A percentile compares a stretch with the other conserved stretches of the same genome.
Conservation (phyloP, 2,329 filamentous ascomycete species). For the Trichophyton mentagrophytes region DNA sequence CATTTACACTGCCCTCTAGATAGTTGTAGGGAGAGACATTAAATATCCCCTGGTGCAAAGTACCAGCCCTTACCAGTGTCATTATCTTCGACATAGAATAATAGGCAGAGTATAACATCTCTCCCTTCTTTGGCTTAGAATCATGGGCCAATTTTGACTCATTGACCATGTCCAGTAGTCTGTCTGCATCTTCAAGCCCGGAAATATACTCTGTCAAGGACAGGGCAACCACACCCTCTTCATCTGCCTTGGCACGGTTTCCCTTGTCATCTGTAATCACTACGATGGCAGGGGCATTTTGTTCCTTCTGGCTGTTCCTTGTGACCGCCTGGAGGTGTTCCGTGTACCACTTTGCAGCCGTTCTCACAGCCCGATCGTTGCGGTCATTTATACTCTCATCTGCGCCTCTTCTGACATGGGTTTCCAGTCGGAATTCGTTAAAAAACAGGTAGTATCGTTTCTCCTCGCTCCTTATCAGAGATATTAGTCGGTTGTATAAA, state of each 20-base stretch:
- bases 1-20: constrained; percentile 80
- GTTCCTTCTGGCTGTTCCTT: constrained; percentile 41
- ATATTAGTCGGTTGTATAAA: constrained; percentile 84
- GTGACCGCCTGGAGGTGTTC: constrained; percentile 57
- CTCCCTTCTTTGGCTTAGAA: constrained; percentile 49
- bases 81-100: constrained; percentile 81
- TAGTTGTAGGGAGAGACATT: constrained; percentile 98
- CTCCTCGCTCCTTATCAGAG: constrained; percentile 84
- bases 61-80: constrained; percentile 79
- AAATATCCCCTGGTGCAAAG: constrained; percentile 87
- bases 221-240: constrained; percentile 57
- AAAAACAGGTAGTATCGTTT: constrained; percentile 99
- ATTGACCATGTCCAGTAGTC: constrained; percentile 84
- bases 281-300: constrained; percentile 60
- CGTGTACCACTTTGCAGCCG: constrained; percentile 79
- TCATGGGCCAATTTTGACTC: constrained; percentile 58
- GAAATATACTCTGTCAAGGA: constrained; percentile 68
- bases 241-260: constrained; percentile 69
- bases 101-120: constrained; percentile 80
- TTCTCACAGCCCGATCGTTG: constrained; percentile 82
- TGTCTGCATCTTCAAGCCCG: constrained; percentile 69
- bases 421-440: constrained; percentile 93
- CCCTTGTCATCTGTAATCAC: constrained; percentile 91
- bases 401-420: constrained; percentile 59
- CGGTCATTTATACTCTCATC: constrained; percentile 91